Evolutionary conservation across 352 stramenopile species (phyloP).

Genomic region (Salisapilia sapeloensis): DNA sequence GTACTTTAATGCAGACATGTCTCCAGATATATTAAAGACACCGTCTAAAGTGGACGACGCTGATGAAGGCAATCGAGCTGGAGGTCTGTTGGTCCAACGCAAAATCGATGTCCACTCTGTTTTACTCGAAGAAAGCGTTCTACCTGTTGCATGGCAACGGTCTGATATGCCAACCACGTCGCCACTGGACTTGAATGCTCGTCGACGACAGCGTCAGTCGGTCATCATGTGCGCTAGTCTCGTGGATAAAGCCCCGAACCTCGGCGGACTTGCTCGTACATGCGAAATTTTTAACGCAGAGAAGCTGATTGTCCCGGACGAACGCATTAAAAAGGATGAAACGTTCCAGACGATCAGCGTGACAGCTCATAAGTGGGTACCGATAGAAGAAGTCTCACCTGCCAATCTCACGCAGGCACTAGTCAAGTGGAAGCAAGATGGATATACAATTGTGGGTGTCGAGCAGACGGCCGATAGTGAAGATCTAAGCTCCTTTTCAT

Average conservation of each 20-base stretch:
- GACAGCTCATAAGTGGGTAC: slow-evolving; percentile 90
- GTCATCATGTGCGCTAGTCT: slow-evolving; percentile 76
- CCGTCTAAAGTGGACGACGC: no score
- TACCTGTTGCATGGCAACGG: slow-evolving; percentile 27
- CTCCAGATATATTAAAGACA: background rate
- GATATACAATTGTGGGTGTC: slow-evolving; percentile 87
- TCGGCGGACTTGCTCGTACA: slow-evolving; percentile 86
- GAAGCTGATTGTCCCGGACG: slow-evolving; percentile 80
- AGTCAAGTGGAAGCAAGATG: slow-evolving; percentile 58
- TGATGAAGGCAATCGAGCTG: no score
- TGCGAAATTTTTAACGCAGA: slow-evolving; percentile 91
- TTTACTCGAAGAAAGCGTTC: slow-evolving; percentile 36
- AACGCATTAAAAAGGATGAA: slow-evolving; percentile 70
- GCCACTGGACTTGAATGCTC: slow-evolving; percentile 23
- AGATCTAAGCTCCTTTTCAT: slow-evolving; percentile 63
- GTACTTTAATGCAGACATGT: slow-evolving; percentile 16
- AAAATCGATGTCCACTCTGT: slow-evolving; percentile 61
- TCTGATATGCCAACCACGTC: no score
- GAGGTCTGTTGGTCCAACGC: slow-evolving; percentile 38
- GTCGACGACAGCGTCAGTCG: slow-evolving; percentile 26
- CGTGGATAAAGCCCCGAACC: slow-evolving; percentile 91
- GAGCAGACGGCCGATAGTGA: slow-evolving; percentile 89
- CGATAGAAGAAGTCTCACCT: slow-evolving; percentile 79
- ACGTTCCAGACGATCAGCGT: slow-evolving; percentile 85
- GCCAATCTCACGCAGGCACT: slow-evolving; percentile 16